phyloP scores from a whole-genome alignment of 2,329 filamentous ascomycete genomes.

The Colletotrichum sp. region DNA sequence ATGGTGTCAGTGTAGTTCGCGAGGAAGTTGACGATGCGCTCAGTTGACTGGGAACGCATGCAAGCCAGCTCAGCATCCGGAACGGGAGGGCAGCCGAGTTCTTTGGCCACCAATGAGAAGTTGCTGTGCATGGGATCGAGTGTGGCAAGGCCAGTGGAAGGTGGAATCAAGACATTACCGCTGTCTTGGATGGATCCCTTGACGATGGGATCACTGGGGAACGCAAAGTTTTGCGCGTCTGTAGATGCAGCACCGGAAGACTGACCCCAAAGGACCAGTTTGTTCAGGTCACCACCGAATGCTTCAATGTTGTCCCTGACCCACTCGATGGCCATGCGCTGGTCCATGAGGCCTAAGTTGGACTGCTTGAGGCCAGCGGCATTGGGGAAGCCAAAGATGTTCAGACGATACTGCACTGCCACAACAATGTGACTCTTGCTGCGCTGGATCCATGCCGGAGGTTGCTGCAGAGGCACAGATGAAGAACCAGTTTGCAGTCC shows the following conservation, averaged over 20 bases:
- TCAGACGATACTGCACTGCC: slow-evolving; percentile 49
- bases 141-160: slow-evolving; percentile 31
- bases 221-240: not conserved
- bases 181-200: not conserved
- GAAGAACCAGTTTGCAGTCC: slow-evolving; percentile 38
- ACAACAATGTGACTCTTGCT: slow-evolving; percentile 50
- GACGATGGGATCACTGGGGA: not conserved
- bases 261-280: not conserved
- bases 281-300: slow-evolving; percentile 60
- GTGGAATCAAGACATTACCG: not conserved
- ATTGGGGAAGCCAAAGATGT: slow-evolving; percentile 46
- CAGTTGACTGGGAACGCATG: slow-evolving; percentile 38
- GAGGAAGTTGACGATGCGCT: slow-evolving; percentile 40
- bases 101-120: slow-evolving; percentile 46
- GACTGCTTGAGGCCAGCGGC: slow-evolving; percentile 31
- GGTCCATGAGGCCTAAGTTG: slow-evolving; percentile 70
- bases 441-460: slow-evolving; percentile 39
- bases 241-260: not conserved
- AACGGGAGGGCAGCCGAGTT: slow-evolving; percentile 34
- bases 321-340: slow-evolving; percentile 65
- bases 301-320: slow-evolving; percentile 61
- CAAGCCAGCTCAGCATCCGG: slow-evolving; percentile 33
- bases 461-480: slow-evolving; percentile 34
- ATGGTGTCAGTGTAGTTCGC: slow-evolving; percentile 33
- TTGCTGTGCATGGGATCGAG: slow-evolving; percentile 30